Percentiles rank a stretch among this genome's conserved stretches.
phyloP scores from a whole-genome alignment of 306 rosid species.

The Astragalus glycyphyllos region DNA sequence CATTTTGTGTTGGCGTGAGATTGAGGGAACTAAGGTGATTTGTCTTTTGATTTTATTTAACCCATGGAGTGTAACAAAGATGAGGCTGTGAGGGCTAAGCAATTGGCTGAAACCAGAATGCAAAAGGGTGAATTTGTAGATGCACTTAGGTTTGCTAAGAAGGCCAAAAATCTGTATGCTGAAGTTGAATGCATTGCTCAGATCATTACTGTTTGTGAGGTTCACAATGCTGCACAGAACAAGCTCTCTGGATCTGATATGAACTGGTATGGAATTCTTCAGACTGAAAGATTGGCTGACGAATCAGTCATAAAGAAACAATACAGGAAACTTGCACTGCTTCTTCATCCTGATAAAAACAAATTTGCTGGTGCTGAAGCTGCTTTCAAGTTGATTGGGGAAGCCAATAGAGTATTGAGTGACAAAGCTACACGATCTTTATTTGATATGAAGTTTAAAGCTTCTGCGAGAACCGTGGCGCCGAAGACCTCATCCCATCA shows the following conservation, averaged over 20 bases:
- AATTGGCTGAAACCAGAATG: constrained; percentile 72
- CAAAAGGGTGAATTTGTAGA: constrained; percentile 65
- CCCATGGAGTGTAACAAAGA: constrained; percentile 95
- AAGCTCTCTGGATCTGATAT: constrained; percentile 51
- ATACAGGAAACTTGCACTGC: constrained; percentile 76
- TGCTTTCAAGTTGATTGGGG: constrained; percentile 88
- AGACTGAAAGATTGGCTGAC: constrained; percentile 53
- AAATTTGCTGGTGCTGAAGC: constrained; percentile 90
- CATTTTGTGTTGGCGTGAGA: neutral
- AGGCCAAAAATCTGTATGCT: constrained; percentile 70
- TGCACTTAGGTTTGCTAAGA: constrained; percentile 69
- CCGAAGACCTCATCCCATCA: constrained; percentile 46
- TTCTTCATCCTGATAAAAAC: constrained; percentile 95
- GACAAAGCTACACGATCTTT: constrained; percentile 61
- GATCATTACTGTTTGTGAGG: constrained; percentile 68
- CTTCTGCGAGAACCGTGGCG: constrained; percentile 34
- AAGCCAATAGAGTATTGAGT: constrained; percentile 73
- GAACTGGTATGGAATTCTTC: constrained; percentile 86
- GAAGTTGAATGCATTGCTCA: constrained; percentile 67
- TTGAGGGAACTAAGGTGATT: neutral
- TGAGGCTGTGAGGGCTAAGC: constrained; percentile 79
- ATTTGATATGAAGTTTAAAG: constrained; percentile 53
- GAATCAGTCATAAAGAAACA: constrained; percentile 66
- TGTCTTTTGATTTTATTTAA: constrained; percentile 39
- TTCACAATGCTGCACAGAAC: constrained; percentile 65